Percentiles rank a stretch among this genome's conserved stretches.
Conservation (phyloP, 305 asterid species). For the Fraxinus latifolia region DNA sequence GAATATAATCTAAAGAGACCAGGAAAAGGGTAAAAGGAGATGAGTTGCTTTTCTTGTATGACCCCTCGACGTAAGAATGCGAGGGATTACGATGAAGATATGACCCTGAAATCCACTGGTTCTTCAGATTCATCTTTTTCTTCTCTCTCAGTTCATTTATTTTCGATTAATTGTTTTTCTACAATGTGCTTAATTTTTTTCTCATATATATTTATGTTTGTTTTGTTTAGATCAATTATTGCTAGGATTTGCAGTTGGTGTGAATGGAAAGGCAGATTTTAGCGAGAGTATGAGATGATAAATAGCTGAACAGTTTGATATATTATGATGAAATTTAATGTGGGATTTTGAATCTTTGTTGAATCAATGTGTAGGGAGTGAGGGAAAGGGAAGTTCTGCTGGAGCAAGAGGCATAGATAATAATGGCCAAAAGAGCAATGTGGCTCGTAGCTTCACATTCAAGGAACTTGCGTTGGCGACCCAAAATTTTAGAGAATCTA, state of each 20-base stretch:
- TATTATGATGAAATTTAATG: conserved; percentile 3
- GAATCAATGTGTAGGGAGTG: conserved; percentile 32
- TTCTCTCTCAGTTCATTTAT: not conserved
- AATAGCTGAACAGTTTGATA: not conserved
- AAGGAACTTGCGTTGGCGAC: conserved; percentile 80
- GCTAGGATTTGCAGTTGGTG: conserved; percentile 37
- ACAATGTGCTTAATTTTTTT: conserved; percentile 4
- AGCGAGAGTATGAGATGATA: conserved; percentile 33
- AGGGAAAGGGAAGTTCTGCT: conserved; percentile 37
- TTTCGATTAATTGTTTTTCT: not conserved
- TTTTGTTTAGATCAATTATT: conserved; percentile 6
- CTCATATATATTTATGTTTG: conserved; percentile 1
- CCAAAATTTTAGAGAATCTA: conserved; percentile 63
- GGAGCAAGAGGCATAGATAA: conserved; percentile 39
- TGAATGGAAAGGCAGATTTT: conserved; percentile 37
- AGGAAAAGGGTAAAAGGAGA: conserved; percentile 18
- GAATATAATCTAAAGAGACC: not conserved
- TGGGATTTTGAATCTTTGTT: conserved; percentile 3
- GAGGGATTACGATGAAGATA: conserved; percentile 44
- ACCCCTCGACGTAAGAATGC: conserved; percentile 40
- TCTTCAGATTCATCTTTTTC: conserved; percentile 36
- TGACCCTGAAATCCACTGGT: conserved; percentile 33
- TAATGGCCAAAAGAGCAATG: conserved; percentile 38
- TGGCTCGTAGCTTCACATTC: conserved; percentile 74
- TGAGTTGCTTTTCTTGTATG: conserved; percentile 67